A percentile compares a stretch with the other conserved stretches of the same genome.
Conservation (phyloP, 306 rosid genomes). For the Gillenia trifoliata region DNA sequence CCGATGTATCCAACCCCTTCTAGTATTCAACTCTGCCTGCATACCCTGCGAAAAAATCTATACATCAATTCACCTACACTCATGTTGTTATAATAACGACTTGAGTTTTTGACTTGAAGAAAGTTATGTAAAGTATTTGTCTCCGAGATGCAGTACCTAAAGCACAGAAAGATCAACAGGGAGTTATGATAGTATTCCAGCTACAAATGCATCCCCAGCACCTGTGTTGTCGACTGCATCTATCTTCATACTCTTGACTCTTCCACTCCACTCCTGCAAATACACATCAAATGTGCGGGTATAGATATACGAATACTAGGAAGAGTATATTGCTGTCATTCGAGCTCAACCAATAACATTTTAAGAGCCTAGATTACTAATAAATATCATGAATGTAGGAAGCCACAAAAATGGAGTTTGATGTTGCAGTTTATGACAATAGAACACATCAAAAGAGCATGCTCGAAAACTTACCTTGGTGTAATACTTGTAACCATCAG, state of each 20-base stretch:
- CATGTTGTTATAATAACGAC: too few relatives aligned
- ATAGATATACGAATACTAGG: constrained; percentile 9
- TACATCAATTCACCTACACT: too few relatives aligned
- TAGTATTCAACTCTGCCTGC: too few relatives aligned
- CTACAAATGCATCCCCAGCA: constrained; percentile 98
- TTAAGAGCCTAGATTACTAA: neutral
- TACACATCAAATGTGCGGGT: neutral
- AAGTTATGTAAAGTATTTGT: neutral
- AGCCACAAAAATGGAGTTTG: neutral
- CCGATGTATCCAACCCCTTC: too few relatives aligned
- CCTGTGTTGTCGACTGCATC: constrained; percentile 92
- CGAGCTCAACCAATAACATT: neutral
- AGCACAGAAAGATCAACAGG: constrained; percentile 72
- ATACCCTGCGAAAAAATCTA: too few relatives aligned
- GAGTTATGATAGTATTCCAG: constrained; percentile 74
- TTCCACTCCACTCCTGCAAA: constrained; percentile 77
- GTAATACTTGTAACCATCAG: constrained; percentile 89
- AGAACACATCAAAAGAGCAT: neutral
- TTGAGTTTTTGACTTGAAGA: neutral
- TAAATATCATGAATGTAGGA: neutral
- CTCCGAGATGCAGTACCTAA: constrained; percentile 42
- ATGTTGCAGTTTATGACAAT: too few relatives aligned
- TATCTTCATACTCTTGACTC: constrained; percentile 73
- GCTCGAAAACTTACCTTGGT: constrained; percentile 61
- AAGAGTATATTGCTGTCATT: constrained; percentile 3